Evolutionary conservation across 371 early-diverging fungal genomes (phyloP), one percentile per base, ranked within the genome.

Genomic region (Mucor saturninus): DNA sequence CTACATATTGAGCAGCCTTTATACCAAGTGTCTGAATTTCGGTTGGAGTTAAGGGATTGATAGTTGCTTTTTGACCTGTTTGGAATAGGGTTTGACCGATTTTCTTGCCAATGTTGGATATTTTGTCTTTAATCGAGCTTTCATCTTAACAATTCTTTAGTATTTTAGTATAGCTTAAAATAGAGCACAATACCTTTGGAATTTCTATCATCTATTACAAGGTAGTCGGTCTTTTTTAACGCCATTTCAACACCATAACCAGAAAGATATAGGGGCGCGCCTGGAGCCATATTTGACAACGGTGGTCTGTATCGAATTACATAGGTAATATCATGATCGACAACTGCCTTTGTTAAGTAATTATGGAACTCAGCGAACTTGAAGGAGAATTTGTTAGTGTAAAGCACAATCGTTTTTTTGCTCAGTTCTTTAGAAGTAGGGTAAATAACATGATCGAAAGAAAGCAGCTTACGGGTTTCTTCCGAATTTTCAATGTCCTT

Each of bases 221-320:
- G 89, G 77, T 98, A 98, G 68, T 98, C 98, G 6, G 95, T 94
- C 57, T 87, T 95, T 75, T 98, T 98, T 35, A 98, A 67, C 4
- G 89, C 92, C 59, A 98, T 76, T 70, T 95, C 95, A 3, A 94
- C 95, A 10, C 96, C 95, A 69, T 95, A 98, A 39, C 98, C 98
- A 4, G 91, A 72, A 28, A 98, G 74, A 6, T 80, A 72, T 26
- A 92, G 65, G 6, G 76, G 76, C 8, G 46, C 30, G 13, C 30
- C 50, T 3, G 30, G 31, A 50, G 50, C 9, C 3, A 50, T 0
- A 26, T 5, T 26, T 8, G 80, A 60, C 7, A 29, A 31, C n/a
- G 37, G 10, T n/a, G 91, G 86, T 38, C 71, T 77, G 50, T 85
- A 88, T 4, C 88, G 80, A 14, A 89, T 59, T 0, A 83, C 69